Conservation (phyloP, 2,329 filamentous ascomycete genomes). For the Nectriaceae sp. region DNA sequence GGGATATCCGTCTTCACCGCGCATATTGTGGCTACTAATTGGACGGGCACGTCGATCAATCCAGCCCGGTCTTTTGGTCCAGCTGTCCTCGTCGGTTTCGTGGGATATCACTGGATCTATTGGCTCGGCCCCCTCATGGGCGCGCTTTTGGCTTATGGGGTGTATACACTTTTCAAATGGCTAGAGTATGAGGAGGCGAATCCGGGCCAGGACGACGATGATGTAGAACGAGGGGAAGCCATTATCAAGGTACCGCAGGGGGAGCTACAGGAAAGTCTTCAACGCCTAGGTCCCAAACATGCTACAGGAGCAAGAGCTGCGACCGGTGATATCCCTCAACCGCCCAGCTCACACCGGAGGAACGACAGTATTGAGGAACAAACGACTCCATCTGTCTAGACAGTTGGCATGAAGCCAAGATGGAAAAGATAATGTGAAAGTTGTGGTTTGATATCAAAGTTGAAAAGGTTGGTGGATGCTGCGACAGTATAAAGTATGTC, state of each 20-base stretch:
- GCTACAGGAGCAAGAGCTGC: background rate
- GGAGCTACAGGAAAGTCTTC: background rate
- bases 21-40: conserved; percentile 47
- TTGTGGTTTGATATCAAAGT: background rate
- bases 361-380: conserved; percentile 25
- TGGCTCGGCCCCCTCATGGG: conserved; percentile 56
- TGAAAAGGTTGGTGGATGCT: background rate
- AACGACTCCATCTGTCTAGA: background rate
- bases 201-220: conserved; percentile 48
- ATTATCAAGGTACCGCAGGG: background rate
- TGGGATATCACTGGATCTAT: conserved; percentile 55
- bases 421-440: background rate
- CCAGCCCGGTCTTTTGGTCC: conserved; percentile 54
- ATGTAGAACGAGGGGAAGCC: conserved; percentile 23
- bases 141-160: conserved; percentile 46
- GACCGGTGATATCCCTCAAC: conserved; percentile 9
- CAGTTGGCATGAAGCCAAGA: too few relatives aligned
- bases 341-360: conserved; percentile 13
- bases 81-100: conserved; percentile 45
- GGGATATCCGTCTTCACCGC: conserved; percentile 69
- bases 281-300: background rate
- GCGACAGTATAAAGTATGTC: background rate
- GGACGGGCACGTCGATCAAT: conserved; percentile 51
- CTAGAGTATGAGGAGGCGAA: conserved; percentile 55
- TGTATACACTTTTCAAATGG: conserved; percentile 53